Base-by-base conservation (phyloP, 2,329 filamentous ascomycete species). In the Nannizzia gypsea region DNA sequence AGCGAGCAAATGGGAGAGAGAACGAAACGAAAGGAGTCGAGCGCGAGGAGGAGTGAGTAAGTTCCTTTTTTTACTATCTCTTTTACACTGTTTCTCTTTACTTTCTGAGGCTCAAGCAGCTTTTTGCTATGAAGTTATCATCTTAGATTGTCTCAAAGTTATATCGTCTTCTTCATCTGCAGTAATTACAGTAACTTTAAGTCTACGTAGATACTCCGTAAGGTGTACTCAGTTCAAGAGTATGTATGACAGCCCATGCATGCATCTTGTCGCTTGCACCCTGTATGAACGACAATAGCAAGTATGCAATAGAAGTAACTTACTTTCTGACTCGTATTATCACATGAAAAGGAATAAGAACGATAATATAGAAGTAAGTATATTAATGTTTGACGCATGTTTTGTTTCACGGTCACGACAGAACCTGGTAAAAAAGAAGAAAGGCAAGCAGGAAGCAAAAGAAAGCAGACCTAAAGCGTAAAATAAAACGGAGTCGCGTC, bases 361-460 rank as follows among this genome's bases (percentile, higher is more conserved):
- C n/a, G 31, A 9, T 8, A n/a, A n/a, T n/a, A n/a, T 31, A 8
- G 28, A 24, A 54, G 42, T 55, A 42, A 46, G 8, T 61, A 54
- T 61, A 58, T 58, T 31, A 58, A 48, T 48, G 44, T 48, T 48
- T 48, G 22, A 48, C 13, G 44, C 22, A 48, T 46, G 42, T 46
- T 24, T 48, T 20, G 44, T 48, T 48, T 48, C 44, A 48, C 13
- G 44, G 6, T 22, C 44, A n/a, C 9, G 20, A 20, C n/a, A 20
- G 9, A 20, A 20, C 42, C 38, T 61, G 56, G 57, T 61, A 34
- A 34, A 34, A 60, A 50, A 52, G 13, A 60, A 60, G 57, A 63
- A 62, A 65, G 64, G 65, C 66, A 60, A 48, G 34, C 38, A 52
- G 59, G 11, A 62, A 56, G 46, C 55, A 56, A 28, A n/a, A 22